Percentiles rank a stretch among this genome's conserved stretches.
Conservation (phyloP, 2,329 filamentous ascomycete species). For the Thelonectria olida region DNA sequence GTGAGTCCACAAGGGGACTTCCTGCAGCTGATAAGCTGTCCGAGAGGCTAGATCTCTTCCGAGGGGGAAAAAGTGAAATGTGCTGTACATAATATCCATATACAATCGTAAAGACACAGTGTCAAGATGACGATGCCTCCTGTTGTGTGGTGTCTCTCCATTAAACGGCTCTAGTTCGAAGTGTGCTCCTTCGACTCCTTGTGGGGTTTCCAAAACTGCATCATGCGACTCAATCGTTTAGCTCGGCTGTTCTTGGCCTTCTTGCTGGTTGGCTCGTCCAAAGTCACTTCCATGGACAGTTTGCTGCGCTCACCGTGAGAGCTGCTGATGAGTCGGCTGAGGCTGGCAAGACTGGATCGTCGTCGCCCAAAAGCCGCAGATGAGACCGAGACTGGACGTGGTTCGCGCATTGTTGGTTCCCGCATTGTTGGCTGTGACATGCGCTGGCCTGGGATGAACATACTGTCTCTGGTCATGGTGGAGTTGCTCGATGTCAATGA, state of each 20-base stretch:
- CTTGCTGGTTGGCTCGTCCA: conserved; percentile 64
- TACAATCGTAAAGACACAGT: conserved; percentile 45
- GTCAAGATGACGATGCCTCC: conserved; percentile 27
- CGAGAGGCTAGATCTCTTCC: conserved; percentile 9
- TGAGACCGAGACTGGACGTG: conserved; percentile 70
- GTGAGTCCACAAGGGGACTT: conserved; percentile 2
- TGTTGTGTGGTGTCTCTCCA: conserved; percentile 14
- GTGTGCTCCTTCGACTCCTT: conserved; percentile 46
- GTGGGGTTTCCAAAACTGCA: conserved; percentile 81
- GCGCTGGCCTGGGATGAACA: conserved; percentile 55
- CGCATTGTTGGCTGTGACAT: conserved; percentile 59
- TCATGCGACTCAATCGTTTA: conserved; percentile 76
- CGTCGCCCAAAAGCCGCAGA: conserved; percentile 72
- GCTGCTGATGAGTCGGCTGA: conserved; percentile 79
- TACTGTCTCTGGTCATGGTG: conserved; percentile 77
- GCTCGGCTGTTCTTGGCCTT: conserved; percentile 70
- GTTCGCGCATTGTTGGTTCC: conserved; percentile 59
- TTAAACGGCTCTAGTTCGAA: conserved; percentile 32
- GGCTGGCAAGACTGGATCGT: conserved; percentile 78
- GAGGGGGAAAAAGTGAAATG: conserved; percentile 34
- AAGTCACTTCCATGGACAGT: conserved; percentile 72
- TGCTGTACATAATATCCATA: conserved; percentile 50
- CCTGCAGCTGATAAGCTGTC: conserved; percentile 17
- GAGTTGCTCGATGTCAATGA: conserved; percentile 80
- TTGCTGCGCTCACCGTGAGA: conserved; percentile 81